Conservation (phyloP, 2,329 filamentous ascomycete genomes). For the Pochonia chlamydosporia region DNA sequence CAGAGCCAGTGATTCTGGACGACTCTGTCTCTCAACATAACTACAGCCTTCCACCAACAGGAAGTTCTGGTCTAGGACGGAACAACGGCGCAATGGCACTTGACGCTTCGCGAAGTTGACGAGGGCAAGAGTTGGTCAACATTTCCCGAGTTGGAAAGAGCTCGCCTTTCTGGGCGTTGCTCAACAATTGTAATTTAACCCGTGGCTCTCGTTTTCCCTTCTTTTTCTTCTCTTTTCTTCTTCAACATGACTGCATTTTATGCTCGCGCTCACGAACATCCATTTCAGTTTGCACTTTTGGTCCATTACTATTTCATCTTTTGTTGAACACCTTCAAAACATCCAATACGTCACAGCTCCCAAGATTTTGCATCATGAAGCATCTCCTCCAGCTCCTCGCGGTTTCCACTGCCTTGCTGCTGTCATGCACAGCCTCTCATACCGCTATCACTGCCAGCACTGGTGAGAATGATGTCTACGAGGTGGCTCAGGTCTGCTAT, state of each 20-base stretch:
- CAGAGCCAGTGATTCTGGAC: too few relatives aligned
- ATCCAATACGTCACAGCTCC: slow-evolving; percentile 1
- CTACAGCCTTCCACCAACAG: too few relatives aligned
- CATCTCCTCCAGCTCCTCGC: slow-evolving; percentile 4
- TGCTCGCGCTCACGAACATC: not conserved
- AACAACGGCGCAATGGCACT: not conserved
- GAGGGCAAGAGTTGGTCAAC: not conserved
- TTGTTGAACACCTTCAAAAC: slow-evolving; percentile 3
- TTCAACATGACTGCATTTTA: not conserved
- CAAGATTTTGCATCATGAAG: slow-evolving; percentile 12
- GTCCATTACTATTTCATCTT: slow-evolving; percentile 4
- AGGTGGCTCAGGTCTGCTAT: slow-evolving; percentile 9
- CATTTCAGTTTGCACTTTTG: not conserved
- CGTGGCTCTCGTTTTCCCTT: not conserved
- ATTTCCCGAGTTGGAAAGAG: not conserved
- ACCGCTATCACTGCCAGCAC: not conserved
- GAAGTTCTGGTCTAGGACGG: not conserved
- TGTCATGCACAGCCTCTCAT: slow-evolving; percentile 8
- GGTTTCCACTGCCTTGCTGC: slow-evolving; percentile 10
- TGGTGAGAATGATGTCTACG: not conserved
- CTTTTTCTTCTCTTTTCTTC: slow-evolving; percentile 1
- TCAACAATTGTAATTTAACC: not conserved
- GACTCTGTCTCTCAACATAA: too few relatives aligned
- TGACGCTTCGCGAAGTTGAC: not conserved
- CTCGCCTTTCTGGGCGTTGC: not conserved